phyloP scores from a whole-genome alignment of 441 rosid species.

The Sinapis alba region DNA sequence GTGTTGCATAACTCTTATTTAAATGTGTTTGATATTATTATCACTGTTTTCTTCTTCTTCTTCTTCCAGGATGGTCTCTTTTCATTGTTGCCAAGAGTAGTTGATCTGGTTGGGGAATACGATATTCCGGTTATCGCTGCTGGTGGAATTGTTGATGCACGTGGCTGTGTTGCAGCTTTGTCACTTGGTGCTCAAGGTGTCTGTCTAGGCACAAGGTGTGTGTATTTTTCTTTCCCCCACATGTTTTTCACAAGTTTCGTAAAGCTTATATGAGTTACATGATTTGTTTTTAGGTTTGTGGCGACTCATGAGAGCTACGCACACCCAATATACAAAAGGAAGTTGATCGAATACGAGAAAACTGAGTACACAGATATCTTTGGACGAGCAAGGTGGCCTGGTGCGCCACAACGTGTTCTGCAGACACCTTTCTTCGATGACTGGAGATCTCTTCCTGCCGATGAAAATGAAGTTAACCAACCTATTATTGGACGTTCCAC shows the following conservation, averaged over 20 bases:
- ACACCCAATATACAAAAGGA: slow-evolving; percentile 78
- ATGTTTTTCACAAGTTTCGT: neutral
- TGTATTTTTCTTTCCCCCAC: neutral
- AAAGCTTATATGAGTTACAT: neutral
- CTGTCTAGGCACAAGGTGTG: slow-evolving; percentile 88
- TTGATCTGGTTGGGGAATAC: slow-evolving; percentile 62
- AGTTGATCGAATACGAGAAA: slow-evolving; percentile 59
- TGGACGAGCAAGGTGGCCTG: slow-evolving; percentile 88
- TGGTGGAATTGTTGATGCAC: slow-evolving; percentile 77
- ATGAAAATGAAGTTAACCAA: slow-evolving; percentile 64
- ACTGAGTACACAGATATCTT: slow-evolving; percentile 74
- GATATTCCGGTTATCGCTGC: slow-evolving; percentile 83
- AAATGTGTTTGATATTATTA: neutral
- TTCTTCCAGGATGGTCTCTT: slow-evolving; percentile 58
- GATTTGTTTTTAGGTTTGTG: slow-evolving; percentile 56
- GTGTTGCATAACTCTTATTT: neutral
- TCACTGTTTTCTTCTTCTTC: neutral
- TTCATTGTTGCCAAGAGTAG: slow-evolving; percentile 74
- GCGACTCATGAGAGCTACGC: slow-evolving; percentile 86
- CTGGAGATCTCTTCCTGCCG: slow-evolving; percentile 58
- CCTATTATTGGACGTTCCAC: slow-evolving; percentile 74
- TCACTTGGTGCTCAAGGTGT: slow-evolving; percentile 88
- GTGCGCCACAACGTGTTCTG: slow-evolving; percentile 78
- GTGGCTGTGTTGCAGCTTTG: slow-evolving; percentile 88
- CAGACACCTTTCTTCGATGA: slow-evolving; percentile 63